phyloP scores from a whole-genome alignment of 441 rosid genomes.

The Macaranga tanarius region DNA sequence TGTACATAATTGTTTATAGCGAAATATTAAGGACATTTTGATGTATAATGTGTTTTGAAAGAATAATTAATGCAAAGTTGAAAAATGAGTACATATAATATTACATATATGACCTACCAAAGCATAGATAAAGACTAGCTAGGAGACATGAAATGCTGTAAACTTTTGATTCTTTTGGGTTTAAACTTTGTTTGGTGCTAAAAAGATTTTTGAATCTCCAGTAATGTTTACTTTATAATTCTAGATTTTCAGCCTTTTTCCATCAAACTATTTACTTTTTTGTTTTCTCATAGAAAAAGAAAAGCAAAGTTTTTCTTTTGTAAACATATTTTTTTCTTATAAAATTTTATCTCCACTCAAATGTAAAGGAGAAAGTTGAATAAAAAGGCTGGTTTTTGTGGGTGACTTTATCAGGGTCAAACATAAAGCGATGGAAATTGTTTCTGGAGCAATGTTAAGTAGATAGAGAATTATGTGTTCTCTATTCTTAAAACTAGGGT shows the following conservation, averaged over 20 bases:
- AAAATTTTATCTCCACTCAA: background rate
- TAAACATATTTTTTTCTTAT: background rate
- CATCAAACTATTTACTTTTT: conserved; percentile 12
- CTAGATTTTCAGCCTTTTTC: conserved; percentile 20
- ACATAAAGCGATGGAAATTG: conserved; percentile 31
- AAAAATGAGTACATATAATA: no score
- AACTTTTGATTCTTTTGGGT: conserved; percentile 31
- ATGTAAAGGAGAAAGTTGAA: conserved; percentile 27
- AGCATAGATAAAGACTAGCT: conserved; percentile 12
- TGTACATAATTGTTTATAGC: background rate
- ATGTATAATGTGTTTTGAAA: no score
- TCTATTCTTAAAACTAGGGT: background rate
- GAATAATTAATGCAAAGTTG: no score
- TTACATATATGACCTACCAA: no score
- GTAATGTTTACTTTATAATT: conserved; percentile 5
- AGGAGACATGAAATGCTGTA: conserved; percentile 26
- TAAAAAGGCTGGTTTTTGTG: conserved; percentile 28
- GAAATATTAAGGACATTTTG: conserved; percentile 3
- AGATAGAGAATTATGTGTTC: background rate
- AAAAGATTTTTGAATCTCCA: conserved; percentile 40
- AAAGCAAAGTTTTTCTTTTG: no score
- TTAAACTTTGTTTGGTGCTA: conserved; percentile 36
- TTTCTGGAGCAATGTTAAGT: background rate
- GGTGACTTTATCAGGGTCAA: conserved; percentile 48
- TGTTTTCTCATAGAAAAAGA: background rate